phyloP scores from a whole-genome alignment of 176 grass and related monocot species.

The Luzula sylvatica region DNA sequence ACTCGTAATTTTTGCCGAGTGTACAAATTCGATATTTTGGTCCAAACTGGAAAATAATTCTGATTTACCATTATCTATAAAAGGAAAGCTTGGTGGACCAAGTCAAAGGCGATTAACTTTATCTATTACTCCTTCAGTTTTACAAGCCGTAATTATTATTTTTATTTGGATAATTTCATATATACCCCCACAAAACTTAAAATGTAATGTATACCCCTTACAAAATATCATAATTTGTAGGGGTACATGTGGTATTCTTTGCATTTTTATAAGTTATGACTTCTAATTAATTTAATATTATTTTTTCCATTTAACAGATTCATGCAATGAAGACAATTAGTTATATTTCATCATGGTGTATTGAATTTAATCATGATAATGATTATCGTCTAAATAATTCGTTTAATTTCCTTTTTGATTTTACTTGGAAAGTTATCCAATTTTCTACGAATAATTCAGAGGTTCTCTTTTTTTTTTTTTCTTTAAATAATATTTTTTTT shows the following conservation, averaged over 20 bases:
- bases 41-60: conserved; percentile 30
- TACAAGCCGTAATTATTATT: conserved; percentile 62
- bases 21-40: conserved; percentile 57
- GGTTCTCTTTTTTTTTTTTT: conserved; percentile 39
- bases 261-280: too few relatives aligned
- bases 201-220: too few relatives aligned
- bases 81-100: conserved; percentile 86
- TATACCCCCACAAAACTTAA: too few relatives aligned
- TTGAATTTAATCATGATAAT: conserved; percentile 21
- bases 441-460: conserved; percentile 44
- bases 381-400: conserved; percentile 34
- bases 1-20: conserved; percentile 39
- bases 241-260: too few relatives aligned
- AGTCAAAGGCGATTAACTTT: conserved; percentile 68
- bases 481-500: conserved; percentile 1
- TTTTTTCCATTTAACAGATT: conserved; percentile 50
- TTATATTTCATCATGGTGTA: conserved; percentile 59
- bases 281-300: too few relatives aligned
- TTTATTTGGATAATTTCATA: conserved; percentile 12
- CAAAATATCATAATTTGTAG: too few relatives aligned
- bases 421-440: conserved; percentile 70
- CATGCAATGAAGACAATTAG: conserved; percentile 59
- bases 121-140: conserved; percentile 48
- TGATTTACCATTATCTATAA: conserved; percentile 69
- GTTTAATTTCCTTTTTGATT: conserved; percentile 63